A percentile compares a stretch with the other conserved stretches of the same genome.
phyloP scores from a whole-genome alignment of 2,329 filamentous ascomycete species.

The Fusarium udum region DNA sequence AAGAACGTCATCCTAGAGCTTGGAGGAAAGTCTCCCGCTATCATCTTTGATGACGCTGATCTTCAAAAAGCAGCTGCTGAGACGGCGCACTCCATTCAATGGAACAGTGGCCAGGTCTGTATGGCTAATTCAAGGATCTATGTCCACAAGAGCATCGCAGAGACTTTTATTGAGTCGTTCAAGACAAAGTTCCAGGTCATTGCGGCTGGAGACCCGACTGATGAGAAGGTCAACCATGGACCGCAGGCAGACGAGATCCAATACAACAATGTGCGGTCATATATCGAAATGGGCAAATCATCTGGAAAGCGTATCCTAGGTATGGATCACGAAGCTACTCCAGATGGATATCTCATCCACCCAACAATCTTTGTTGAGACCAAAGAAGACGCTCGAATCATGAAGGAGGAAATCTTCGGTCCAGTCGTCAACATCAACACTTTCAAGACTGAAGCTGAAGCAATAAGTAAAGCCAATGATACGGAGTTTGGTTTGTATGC shows the following conservation, averaged over 20 bases:
- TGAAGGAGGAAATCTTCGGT: conserved; percentile 71
- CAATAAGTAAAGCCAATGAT: conserved; percentile 48
- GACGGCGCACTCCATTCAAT: conserved; percentile 56
- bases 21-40: conserved; percentile 72
- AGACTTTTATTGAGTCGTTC: conserved; percentile 1
- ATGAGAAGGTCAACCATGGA: not conserved
- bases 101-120: conserved; percentile 67
- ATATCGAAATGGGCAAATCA: conserved; percentile 13
- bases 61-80: conserved; percentile 56
- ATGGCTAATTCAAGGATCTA: conserved; percentile 68
- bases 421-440: conserved; percentile 68
- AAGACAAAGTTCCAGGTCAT: conserved; percentile 4
- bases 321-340: not conserved
- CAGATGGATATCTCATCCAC: not conserved
- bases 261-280: conserved; percentile 3
- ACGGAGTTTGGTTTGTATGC: conserved; percentile 65
- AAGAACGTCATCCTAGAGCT: conserved; percentile 74
- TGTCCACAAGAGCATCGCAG: conserved; percentile 60
- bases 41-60: conserved; percentile 67
- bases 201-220: not conserved
- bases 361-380: conserved; percentile 30
- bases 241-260: conserved; percentile 16
- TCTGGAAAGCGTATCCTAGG: not conserved
- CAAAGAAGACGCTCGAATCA: conserved; percentile 52
- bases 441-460: conserved; percentile 48